Percentiles rank a stretch among this genome's conserved stretches.
Conservation (phyloP, 1,284 basidiomycete species). For the Amylostereum chailletii region DNA sequence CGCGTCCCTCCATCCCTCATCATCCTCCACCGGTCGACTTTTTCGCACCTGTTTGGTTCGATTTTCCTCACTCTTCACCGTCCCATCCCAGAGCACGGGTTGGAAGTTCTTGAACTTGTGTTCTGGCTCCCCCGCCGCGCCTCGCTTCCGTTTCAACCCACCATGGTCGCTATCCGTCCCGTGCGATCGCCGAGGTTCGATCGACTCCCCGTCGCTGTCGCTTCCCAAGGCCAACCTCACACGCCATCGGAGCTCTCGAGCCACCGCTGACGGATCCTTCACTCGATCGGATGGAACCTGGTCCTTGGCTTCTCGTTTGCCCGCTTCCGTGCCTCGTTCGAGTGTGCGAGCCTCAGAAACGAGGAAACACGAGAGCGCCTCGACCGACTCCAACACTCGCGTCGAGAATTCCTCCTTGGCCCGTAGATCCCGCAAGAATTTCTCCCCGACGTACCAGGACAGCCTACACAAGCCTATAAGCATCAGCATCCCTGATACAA, state of each 20-base stretch:
- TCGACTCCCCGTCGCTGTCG: slow-evolving; percentile 59
- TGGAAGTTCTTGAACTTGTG: slow-evolving; percentile 54
- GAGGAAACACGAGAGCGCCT: slow-evolving; percentile 67
- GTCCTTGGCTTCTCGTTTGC: slow-evolving; percentile 68
- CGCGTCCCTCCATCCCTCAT: slow-evolving; percentile 24
- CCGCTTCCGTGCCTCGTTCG: slow-evolving; percentile 53
- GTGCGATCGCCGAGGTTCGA: slow-evolving; percentile 18
- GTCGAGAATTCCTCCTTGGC: slow-evolving; percentile 48
- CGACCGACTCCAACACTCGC: slow-evolving; percentile 67
- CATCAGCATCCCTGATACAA: not conserved
- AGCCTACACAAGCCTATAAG: slow-evolving; percentile 37
- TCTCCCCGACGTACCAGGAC: slow-evolving; percentile 86
- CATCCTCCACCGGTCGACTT: slow-evolving; percentile 25
- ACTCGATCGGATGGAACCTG: slow-evolving; percentile 75
- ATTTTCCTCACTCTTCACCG: slow-evolving; percentile 34
- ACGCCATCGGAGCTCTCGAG: slow-evolving; percentile 78
- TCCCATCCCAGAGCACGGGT: slow-evolving; percentile 54
- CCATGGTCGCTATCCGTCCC: not conserved
- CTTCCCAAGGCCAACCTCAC: slow-evolving; percentile 57
- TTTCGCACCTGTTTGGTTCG: slow-evolving; percentile 25
- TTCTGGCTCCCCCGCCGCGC: slow-evolving; percentile 23
- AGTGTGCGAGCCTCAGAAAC: slow-evolving; percentile 67
- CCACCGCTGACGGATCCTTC: slow-evolving; percentile 69
- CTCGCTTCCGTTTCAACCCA: slow-evolving; percentile 47
- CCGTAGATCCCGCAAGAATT: slow-evolving; percentile 66